A percentile compares a stretch with the other conserved stretches of the same genome.
Conservation (phyloP, 352 stramenopile species). For the Pythium diclinum region DNA sequence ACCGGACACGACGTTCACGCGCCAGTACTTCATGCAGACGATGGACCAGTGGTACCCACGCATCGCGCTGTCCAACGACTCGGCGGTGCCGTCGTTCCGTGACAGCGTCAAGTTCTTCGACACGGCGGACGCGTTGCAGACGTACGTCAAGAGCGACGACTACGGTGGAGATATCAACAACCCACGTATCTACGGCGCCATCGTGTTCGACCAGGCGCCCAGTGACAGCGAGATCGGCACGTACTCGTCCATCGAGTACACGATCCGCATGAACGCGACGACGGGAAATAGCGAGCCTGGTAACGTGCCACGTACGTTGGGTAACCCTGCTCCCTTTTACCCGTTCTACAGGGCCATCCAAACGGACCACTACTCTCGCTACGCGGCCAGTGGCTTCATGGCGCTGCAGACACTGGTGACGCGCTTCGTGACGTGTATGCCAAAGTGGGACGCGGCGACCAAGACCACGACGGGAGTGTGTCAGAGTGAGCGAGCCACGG, state of each 20-base stretch:
- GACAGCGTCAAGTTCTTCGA: conserved; percentile 37
- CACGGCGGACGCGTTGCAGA: conserved; percentile 36
- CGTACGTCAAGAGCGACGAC: conserved; percentile 45
- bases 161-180: conserved; percentile 46
- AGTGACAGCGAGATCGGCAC: conserved; percentile 31
- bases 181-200: conserved; percentile 56
- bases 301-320: no score
- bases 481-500: conserved; percentile 36
- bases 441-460: conserved; percentile 22
- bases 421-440: conserved; percentile 56
- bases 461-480: conserved; percentile 38
- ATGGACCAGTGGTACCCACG: conserved; percentile 66
- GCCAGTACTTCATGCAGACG: conserved; percentile 61
- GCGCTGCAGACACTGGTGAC: conserved; percentile 61
- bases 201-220: conserved; percentile 58
- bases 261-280: conserved; percentile 55
- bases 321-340: conserved; percentile 25
- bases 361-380: conserved; percentile 40
- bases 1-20: conserved; percentile 59
- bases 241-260: conserved; percentile 56
- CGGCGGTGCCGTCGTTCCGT: conserved; percentile 42
- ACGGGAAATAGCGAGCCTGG: conserved; percentile 8
- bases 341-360: conserved; percentile 38
- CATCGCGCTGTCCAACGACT: conserved; percentile 31
- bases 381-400: conserved; percentile 52